Base-by-base conservation (phyloP, 179 eudicot genomes). In the Spergularia azorica region DNA sequence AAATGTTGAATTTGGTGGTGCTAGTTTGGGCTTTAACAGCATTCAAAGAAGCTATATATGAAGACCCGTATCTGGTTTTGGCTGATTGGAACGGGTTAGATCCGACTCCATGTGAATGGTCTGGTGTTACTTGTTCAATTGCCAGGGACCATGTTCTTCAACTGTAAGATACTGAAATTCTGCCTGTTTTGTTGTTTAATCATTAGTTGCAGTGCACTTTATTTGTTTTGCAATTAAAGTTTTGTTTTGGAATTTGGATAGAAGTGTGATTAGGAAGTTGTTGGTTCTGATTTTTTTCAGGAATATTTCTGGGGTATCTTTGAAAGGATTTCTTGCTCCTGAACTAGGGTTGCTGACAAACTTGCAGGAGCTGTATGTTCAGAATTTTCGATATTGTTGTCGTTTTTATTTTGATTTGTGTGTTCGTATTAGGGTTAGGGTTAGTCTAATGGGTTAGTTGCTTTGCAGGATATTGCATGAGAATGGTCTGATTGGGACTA, bases 21-120 rank as follows among this genome's bases (percentile, higher is more conserved):
- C n/a, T 81, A 95, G 97, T 90, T 57, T 84, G 85, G 86, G 98
- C 92, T 48, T 90, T 95, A 21, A 83, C 80, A 77, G 72, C 92
- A 12, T 91, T 95, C 88, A 95, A 90, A 78, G 92, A 90, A 88
- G 92, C 94, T 7, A 89, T 93, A 79, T 88, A 85, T 80, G 97
- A 95, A 74, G 99, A 95, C 88, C 97, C 97, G 20, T 78, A 74
- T 75, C 75, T 90, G 67, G 91, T 83, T 85, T 86, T 95, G 79
- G 83, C 94, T 36, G 88, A 86, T 86, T 95, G 99, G 99, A 91
- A 91, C 77, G 82, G 83, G 18, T 77, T 93, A 73, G 97, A 93
- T 79, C 74, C 90, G 77, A 90, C 87, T 84, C 98, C 99, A 51
- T 95, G 99, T 85, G 83, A 82, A 43, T 95, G 99, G 97, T 57